phyloP scores from a whole-genome alignment of 2,329 filamentous ascomycete species.

The Akanthomyces lecanii region DNA sequence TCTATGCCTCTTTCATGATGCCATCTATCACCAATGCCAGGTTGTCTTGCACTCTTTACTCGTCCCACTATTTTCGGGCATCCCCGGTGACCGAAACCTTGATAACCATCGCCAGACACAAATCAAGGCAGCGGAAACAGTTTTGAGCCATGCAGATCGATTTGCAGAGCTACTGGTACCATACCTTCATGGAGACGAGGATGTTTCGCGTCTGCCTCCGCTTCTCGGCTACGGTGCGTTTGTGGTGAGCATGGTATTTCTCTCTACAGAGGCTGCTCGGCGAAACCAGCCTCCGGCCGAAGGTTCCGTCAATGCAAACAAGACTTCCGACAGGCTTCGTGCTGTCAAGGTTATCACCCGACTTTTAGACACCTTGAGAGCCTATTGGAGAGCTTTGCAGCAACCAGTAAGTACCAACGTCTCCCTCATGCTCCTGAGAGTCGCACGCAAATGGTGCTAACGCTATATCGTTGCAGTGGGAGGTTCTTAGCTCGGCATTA shows the following conservation, averaged over 20 bases:
- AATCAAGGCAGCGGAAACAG: neutral
- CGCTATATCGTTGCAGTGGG: neutral
- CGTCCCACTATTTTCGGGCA: slow-evolving; percentile 4
- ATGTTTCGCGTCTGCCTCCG: slow-evolving; percentile 6
- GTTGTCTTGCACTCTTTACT: slow-evolving; percentile 3
- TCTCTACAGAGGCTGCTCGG: slow-evolving; percentile 4
- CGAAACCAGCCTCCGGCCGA: slow-evolving; percentile 1
- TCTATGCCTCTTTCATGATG: neutral
- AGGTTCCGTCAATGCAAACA: neutral
- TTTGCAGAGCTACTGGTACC: neutral
- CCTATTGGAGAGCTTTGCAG: slow-evolving; percentile 5
- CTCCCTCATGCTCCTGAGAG: no score
- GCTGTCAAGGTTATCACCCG: neutral
- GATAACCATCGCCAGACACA: slow-evolving; percentile 2
- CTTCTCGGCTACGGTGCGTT: slow-evolving; percentile 8
- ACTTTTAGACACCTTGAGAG: neutral
- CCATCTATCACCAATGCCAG: slow-evolving; percentile 11
- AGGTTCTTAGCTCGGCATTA: neutral
- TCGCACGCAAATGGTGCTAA: neutral
- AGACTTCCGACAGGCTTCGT: neutral
- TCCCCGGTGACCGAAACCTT: neutral
- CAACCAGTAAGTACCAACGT: neutral
- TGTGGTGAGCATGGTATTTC: slow-evolving; percentile 5
- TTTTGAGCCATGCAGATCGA: neutral
- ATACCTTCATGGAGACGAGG: neutral